These are phyloP conservation scores for Chondrus crispus DNA, from an alignment of 23 red algal species.

Conservation along the genomic window DNA sequence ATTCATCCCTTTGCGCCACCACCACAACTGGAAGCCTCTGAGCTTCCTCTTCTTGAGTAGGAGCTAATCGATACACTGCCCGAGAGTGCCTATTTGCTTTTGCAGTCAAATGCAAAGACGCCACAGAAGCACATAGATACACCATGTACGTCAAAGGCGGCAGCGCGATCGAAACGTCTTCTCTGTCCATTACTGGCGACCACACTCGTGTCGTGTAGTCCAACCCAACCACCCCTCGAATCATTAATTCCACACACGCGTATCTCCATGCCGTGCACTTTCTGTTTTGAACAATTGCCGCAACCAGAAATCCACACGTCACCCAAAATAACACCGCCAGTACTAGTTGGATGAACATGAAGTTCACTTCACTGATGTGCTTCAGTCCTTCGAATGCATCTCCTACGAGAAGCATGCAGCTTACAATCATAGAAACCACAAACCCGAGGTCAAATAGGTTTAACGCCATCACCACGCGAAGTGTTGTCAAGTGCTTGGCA, in stretches of 20 bases:
- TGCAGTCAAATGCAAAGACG: conserved; percentile 18
- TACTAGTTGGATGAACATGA: conserved; percentile 59
- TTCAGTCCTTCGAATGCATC: conserved; percentile 56
- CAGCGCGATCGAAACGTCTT: conserved; percentile 45
- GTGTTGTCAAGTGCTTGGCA: conserved; percentile 39
- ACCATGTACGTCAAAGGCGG: not conserved
- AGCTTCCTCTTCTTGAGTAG: too few species aligned
- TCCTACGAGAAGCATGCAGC: conserved; percentile 17
- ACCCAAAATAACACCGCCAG: conserved; percentile 41
- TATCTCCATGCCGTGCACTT: conserved; percentile 33
- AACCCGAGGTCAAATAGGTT: conserved; percentile 62
- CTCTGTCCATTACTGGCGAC: conserved; percentile 50
- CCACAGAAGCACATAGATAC: conserved; percentile 7
- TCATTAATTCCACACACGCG: not conserved
- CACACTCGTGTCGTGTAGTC: conserved; percentile 45
- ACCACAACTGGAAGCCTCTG: too few species aligned
- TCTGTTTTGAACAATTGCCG: conserved; percentile 22
- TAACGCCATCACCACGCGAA: conserved; percentile 45
- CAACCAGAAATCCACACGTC: conserved; percentile 25
- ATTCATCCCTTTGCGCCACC: too few species aligned
- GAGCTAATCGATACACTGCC: too few species aligned
- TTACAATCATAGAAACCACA: conserved; percentile 25
- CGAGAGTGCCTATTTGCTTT: conserved; percentile 13
- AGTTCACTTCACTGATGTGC: conserved; percentile 61
- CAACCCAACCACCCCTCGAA: conserved; percentile 7